These are phyloP conservation scores for Solanum commersonii DNA, from an alignment of 257 asterid species.

Conservation along the genomic window DNA sequence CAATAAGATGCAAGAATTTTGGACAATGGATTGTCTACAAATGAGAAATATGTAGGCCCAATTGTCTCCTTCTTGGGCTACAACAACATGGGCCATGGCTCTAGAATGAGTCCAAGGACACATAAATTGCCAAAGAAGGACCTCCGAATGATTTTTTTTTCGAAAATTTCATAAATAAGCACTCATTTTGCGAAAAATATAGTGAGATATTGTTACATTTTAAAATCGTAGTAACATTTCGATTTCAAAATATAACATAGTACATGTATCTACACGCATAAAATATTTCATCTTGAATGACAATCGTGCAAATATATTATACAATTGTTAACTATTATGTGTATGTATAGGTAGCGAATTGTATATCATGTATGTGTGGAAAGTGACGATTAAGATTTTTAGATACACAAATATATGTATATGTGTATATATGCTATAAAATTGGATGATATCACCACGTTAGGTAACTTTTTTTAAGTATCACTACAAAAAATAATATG, in stretches of 20 bases:
- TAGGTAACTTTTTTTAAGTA: background rate
- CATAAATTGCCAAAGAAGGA: background rate
- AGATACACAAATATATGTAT: background rate
- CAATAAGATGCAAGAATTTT: background rate
- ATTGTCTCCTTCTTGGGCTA: background rate
- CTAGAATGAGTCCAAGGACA: background rate
- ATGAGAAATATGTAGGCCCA: constrained; percentile 1
- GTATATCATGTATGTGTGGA: background rate
- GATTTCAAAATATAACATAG: too few relatives aligned
- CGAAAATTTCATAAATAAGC: background rate
- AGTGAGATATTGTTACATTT: too few relatives aligned
- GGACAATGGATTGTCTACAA: background rate
- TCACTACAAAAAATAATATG: background rate
- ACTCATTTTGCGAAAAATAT: too few relatives aligned
- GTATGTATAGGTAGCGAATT: background rate
- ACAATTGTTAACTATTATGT: background rate
- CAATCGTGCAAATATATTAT: too few relatives aligned
- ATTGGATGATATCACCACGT: background rate
- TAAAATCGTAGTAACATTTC: too few relatives aligned
- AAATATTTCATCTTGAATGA: too few relatives aligned
- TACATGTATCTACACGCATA: too few relatives aligned
- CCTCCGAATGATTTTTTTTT: background rate
- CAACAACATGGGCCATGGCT: background rate
- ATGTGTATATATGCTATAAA: background rate
- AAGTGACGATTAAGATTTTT: background rate